phyloP scores from a whole-genome alignment of 345 rosid genomes.

The Citrus glauca region DNA sequence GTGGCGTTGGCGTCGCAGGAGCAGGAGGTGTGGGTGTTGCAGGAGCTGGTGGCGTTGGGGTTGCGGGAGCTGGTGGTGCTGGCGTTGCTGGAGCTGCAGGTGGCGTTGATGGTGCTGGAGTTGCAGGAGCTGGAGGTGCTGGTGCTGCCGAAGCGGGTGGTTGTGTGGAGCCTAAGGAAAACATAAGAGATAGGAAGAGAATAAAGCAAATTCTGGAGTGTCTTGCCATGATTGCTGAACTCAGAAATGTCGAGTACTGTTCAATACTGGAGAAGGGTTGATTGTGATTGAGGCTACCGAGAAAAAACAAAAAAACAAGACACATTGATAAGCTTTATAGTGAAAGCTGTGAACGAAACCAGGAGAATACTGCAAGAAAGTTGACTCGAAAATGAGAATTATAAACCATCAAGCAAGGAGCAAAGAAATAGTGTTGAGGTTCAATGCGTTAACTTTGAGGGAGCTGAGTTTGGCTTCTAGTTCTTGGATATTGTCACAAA shows the following conservation, averaged over 20 bases:
- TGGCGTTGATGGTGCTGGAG: not conserved
- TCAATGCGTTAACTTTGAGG: not conserved
- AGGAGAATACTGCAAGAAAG: not conserved
- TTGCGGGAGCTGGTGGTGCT: not conserved
- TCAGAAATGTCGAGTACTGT: not conserved
- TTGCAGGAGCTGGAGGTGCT: not conserved
- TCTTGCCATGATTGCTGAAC: not conserved
- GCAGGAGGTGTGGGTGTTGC: rapidly evolving
- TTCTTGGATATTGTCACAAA: not conserved
- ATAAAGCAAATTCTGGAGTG: not conserved
- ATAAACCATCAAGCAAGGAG: not conserved
- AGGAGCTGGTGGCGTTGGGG: rapidly evolving
- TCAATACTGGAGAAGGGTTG: not conserved
- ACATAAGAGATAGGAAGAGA: not conserved
- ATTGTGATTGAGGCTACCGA: not conserved
- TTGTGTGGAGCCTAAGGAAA: not conserved
- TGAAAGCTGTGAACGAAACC: not conserved
- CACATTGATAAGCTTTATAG: not conserved
- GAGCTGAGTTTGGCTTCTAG: not conserved
- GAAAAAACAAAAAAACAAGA: not conserved
- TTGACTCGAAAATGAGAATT: not conserved
- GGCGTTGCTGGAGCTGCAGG: not conserved
- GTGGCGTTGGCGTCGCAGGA: rapidly evolving
- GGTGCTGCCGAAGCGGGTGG: not conserved
- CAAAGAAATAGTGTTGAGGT: not conserved